Evolutionary conservation across 345 rosid species (phyloP).

Genomic region (Erodium maritimum): DNA sequence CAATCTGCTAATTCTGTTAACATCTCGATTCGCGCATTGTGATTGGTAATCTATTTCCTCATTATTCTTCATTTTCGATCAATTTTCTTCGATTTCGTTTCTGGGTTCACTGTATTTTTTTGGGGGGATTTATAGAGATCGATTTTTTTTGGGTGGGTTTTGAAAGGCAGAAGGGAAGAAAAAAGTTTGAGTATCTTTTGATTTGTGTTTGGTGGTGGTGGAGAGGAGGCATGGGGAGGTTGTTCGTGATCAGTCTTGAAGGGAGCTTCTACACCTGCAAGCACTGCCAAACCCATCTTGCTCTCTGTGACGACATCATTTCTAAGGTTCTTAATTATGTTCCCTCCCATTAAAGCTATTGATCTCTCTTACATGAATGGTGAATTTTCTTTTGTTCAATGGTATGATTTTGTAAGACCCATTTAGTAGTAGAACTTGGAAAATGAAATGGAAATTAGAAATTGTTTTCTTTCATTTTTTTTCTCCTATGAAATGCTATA

Average conservation of each 20-base stretch:
- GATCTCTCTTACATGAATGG: not conserved
- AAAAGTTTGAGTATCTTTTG: not conserved
- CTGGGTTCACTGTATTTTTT: too few species aligned
- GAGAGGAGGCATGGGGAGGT: conserved; percentile 44
- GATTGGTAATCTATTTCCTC: not conserved
- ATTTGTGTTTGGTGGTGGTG: not conserved
- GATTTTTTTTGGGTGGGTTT: not conserved
- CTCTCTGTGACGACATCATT: conserved; percentile 32
- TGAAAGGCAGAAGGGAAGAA: too few species aligned
- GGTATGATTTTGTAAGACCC: not conserved
- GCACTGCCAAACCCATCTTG: conserved; percentile 63
- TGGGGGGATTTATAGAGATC: not conserved
- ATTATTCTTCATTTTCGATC: not conserved
- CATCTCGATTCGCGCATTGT: not conserved
- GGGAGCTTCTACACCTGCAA: conserved; percentile 58
- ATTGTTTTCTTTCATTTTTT: too few species aligned
- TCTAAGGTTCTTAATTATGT: conserved; percentile 40
- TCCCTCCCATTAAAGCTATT: too few species aligned
- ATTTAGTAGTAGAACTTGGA: not conserved
- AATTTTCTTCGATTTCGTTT: not conserved
- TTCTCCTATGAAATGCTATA: too few species aligned
- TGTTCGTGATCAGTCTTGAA: conserved; percentile 45
- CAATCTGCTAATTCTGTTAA: too few species aligned
- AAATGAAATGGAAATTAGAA: not conserved
- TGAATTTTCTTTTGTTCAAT: not conserved